Evolutionary conservation across 192 early-diverging fungal genomes (phyloP).

Genomic region (Linnemannia elongata): DNA sequence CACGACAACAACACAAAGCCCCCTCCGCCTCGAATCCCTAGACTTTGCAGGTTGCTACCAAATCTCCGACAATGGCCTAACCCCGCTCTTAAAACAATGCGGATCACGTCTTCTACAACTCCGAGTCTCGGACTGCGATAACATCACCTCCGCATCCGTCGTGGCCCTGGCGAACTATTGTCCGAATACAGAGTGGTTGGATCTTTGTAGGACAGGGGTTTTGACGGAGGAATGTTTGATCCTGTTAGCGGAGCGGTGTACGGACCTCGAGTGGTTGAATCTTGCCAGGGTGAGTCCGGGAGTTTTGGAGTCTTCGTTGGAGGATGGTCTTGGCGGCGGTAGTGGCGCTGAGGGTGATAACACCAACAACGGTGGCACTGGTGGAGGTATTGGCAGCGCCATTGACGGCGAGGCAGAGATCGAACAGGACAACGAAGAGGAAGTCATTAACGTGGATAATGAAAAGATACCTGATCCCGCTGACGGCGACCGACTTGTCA

Average conservation of each 20-base stretch:
- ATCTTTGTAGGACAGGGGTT: conserved; percentile 47
- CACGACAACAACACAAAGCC: background rate
- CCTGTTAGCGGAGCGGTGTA: conserved; percentile 37
- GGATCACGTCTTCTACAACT: conserved; percentile 49
- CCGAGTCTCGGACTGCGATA: conserved; percentile 50
- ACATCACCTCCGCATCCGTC: conserved; percentile 31
- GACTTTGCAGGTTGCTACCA: conserved; percentile 57
- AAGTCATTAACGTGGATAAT: background rate
- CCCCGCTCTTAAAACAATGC: conserved; percentile 41
- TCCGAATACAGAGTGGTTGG: conserved; percentile 55
- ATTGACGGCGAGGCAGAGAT: background rate
- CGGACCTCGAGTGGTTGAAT: conserved; percentile 56
- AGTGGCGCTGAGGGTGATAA: background rate
- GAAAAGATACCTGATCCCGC: background rate
- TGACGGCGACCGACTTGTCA: background rate
- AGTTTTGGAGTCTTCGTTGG: background rate
- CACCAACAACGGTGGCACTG: background rate
- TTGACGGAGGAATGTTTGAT: conserved; percentile 42
- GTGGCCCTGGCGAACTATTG: conserved; percentile 45
- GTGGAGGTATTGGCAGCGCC: background rate
- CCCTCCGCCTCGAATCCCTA: conserved; percentile 37
- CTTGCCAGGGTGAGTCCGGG: conserved; percentile 21
- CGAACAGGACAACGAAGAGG: background rate
- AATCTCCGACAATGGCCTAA: conserved; percentile 55
- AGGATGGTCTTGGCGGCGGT: background rate